Conservation (phyloP, 2,329 filamentous ascomycete genomes). For the Penicillium sp. region DNA sequence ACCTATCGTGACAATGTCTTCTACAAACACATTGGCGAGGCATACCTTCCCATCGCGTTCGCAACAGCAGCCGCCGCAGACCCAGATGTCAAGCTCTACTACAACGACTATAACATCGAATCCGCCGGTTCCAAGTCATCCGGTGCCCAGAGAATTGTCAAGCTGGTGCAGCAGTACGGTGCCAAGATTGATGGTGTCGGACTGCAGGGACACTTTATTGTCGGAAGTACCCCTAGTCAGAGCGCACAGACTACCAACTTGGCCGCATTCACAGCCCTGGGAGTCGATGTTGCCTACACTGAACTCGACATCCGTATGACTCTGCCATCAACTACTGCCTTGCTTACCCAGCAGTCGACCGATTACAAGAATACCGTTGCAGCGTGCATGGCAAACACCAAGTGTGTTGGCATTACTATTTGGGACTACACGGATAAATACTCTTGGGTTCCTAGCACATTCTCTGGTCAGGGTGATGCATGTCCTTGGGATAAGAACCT, state of each 20-base stretch:
- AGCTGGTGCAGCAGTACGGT: constrained; percentile 37
- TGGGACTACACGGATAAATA: constrained; percentile 48
- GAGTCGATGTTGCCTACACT: constrained; percentile 44
- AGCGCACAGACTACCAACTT: constrained; percentile 41
- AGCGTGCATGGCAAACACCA: constrained; percentile 30
- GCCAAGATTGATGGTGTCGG: constrained; percentile 50
- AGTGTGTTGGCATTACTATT: constrained; percentile 38
- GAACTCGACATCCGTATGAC: constrained; percentile 52
- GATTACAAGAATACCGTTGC: constrained; percentile 32
- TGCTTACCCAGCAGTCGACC: constrained; percentile 31
- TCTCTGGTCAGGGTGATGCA: constrained; percentile 43
- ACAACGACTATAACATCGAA: constrained; percentile 48
- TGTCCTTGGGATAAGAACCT: constrained; percentile 48
- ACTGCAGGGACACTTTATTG: constrained; percentile 42
- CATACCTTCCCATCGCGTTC: constrained; percentile 48
- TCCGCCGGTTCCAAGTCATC: constrained; percentile 35
- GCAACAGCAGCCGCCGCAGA: constrained; percentile 55
- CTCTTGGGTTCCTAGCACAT: constrained; percentile 46
- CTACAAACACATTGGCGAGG: constrained; percentile 44
- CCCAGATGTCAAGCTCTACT: constrained; percentile 49
- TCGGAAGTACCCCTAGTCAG: constrained; percentile 42
- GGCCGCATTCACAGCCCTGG: constrained; percentile 36
- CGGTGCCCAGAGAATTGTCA: constrained; percentile 37
- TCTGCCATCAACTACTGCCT: constrained; percentile 25
- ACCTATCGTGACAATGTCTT: constrained; percentile 44